These are phyloP conservation scores for Aureobasidium mangrovei DNA, from an alignment of 2,329 filamentous ascomycete species.

Conservation along the genomic window DNA sequence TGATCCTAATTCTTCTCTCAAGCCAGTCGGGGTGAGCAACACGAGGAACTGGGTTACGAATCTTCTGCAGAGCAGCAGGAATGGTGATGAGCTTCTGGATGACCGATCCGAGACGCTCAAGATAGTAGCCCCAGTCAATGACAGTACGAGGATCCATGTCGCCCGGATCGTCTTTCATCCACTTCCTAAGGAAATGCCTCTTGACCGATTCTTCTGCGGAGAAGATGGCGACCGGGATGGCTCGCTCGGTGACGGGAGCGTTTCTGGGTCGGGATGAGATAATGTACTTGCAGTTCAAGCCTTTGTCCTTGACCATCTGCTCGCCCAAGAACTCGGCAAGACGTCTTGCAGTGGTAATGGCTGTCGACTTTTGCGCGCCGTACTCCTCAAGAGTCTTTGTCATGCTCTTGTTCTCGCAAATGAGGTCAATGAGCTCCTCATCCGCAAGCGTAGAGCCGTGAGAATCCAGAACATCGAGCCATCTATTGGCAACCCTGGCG, in stretches of 20 bases:
- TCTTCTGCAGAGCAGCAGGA: constrained; percentile 87
- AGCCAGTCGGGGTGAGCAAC: constrained; percentile 96
- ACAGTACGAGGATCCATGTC: constrained; percentile 85
- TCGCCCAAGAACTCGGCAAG: constrained; percentile 93
- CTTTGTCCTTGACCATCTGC: constrained; percentile 99
- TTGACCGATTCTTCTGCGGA: constrained; percentile 86
- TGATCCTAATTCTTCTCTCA: constrained; percentile 82
- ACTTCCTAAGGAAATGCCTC: constrained; percentile 82
- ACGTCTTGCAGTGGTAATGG: constrained; percentile 95
- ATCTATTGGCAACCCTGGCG: constrained; percentile 88
- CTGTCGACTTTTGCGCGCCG: constrained; percentile 88
- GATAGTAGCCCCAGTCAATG: constrained; percentile 95
- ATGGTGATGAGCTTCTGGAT: constrained; percentile 99
- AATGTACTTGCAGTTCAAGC: constrained; percentile 98
- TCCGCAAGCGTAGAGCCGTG: constrained; percentile 86
- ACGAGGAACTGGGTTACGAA: constrained; percentile 87
- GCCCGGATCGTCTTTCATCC: constrained; percentile 84
- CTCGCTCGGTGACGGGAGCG: constrained; percentile 88
- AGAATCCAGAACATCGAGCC: constrained; percentile 88
- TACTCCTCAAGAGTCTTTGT: constrained; percentile 95
- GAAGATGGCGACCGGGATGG: constrained; percentile 93
- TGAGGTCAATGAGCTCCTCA: constrained; percentile 97
- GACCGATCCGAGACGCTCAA: constrained; percentile 89
- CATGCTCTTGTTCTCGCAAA: constrained; percentile 99
- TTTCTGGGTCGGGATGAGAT: constrained; percentile 81